Evolutionary conservation across 202 grass and related monocot genomes (phyloP).

Genomic region (Musa balbisiana): DNA sequence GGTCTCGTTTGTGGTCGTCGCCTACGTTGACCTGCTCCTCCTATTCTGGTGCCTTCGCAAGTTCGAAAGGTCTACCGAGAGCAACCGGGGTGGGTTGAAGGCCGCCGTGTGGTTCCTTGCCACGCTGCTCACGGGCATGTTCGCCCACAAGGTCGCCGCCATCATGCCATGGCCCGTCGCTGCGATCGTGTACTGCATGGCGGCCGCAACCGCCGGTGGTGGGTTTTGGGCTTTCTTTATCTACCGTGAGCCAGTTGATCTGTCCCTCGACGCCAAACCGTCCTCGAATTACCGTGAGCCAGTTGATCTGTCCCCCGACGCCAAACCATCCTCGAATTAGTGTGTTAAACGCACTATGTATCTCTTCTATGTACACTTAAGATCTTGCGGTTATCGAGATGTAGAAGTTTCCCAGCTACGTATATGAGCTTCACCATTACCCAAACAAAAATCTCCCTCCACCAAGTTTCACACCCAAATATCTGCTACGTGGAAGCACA

Average conservation of each 20-base stretch:
- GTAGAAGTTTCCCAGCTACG: no score
- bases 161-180: slow-evolving; percentile 35
- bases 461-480: no score
- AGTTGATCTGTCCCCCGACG: neutral
- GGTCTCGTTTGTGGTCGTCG: slow-evolving; percentile 29
- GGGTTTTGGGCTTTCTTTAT: slow-evolving; percentile 49
- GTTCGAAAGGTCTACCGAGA: slow-evolving; percentile 5
- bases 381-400: no score
- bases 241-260: slow-evolving; percentile 6
- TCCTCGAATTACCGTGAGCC: neutral
- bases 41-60: slow-evolving; percentile 38
- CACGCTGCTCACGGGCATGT: slow-evolving; percentile 45
- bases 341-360: no score
- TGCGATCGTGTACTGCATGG: slow-evolving; percentile 31
- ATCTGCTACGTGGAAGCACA: no score
- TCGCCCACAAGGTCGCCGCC: slow-evolving; percentile 43
- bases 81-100: neutral
- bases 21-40: slow-evolving; percentile 31
- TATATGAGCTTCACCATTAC: no score
- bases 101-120: slow-evolving; percentile 30
- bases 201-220: slow-evolving; percentile 1
- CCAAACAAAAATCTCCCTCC: no score
- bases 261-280: neutral
- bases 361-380: no score
- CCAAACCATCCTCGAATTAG: neutral